Percentiles rank a stretch among this genome's conserved stretches.
Evolutionary conservation across 768 basidiomycete species (phyloP).

Genomic region (Pleurotus pulmonarius): DNA sequence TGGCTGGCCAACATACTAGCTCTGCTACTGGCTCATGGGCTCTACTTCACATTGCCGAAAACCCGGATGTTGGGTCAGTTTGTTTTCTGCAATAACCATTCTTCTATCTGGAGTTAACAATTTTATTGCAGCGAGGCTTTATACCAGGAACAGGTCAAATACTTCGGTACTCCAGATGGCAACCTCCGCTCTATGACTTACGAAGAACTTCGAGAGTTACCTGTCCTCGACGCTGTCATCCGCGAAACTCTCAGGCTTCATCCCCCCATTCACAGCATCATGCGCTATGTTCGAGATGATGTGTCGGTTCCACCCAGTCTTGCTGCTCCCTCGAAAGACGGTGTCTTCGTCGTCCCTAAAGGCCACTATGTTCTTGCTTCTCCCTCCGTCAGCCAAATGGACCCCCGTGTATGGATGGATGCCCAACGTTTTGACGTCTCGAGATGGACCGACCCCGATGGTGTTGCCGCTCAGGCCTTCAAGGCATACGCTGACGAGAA

Average conservation of each 20-base stretch:
- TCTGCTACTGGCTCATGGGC: slow-evolving; percentile 91
- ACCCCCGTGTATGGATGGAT: slow-evolving; percentile 79
- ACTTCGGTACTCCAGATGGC: slow-evolving; percentile 79
- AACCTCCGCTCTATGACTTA: slow-evolving; percentile 76
- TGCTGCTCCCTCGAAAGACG: slow-evolving; percentile 70
- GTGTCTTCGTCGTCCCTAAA: slow-evolving; percentile 81
- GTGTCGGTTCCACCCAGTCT: slow-evolving; percentile 80
- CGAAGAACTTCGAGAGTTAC: slow-evolving; percentile 81
- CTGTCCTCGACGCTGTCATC: slow-evolving; percentile 83
- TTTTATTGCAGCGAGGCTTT: slow-evolving; percentile 57
- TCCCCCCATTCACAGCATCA: slow-evolving; percentile 93
- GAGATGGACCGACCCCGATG: slow-evolving; percentile 84
- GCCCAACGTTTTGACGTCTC: slow-evolving; percentile 70
- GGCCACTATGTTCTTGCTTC: slow-evolving; percentile 88
- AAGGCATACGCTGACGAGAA: slow-evolving; percentile 68
- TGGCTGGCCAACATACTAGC: slow-evolving; percentile 99
- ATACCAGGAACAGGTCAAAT: slow-evolving; percentile 85
- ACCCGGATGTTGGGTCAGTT: slow-evolving; percentile 70
- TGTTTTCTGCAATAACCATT: not conserved
- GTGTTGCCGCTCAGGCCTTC: slow-evolving; percentile 76
- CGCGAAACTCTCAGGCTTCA: slow-evolving; percentile 92
- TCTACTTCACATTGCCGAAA: slow-evolving; percentile 80
- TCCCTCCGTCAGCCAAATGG: slow-evolving; percentile 84
- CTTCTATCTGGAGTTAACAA: slow-evolving; percentile 2
- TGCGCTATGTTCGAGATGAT: slow-evolving; percentile 88